Evolutionary conservation across 768 basidiomycete genomes (phyloP).

Genomic region (Harrya chromipes): DNA sequence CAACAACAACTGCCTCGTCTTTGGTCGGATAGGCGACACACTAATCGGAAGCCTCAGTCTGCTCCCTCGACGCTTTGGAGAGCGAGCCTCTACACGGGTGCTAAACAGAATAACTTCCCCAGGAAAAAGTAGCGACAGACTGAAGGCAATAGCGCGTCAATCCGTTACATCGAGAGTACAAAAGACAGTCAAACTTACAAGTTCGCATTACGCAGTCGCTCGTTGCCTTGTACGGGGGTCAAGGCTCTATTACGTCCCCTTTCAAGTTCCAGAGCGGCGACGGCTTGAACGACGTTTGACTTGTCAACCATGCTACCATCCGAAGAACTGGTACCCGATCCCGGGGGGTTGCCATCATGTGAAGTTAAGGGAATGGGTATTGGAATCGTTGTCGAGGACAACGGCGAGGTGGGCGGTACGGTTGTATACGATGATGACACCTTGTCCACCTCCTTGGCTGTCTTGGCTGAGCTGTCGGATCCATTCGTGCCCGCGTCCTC

Average conservation of each 20-base stretch:
- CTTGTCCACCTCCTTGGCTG: slow-evolving; percentile 6
- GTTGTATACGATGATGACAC: slow-evolving; percentile 1
- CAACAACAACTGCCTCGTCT: slow-evolving; percentile 53
- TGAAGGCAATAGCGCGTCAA: slow-evolving; percentile 12
- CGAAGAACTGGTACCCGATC: slow-evolving; percentile 46
- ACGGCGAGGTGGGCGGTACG: slow-evolving; percentile 2
- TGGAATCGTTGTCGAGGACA: slow-evolving; percentile 4
- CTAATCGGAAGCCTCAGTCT: slow-evolving; percentile 50
- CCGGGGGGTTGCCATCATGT: slow-evolving; percentile 15
- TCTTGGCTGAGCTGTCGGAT: neutral
- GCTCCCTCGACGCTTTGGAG: slow-evolving; percentile 55
- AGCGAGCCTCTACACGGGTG: slow-evolving; percentile 52
- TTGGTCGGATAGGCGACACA: slow-evolving; percentile 45
- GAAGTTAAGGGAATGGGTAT: slow-evolving; percentile 7
- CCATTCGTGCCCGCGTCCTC: neutral
- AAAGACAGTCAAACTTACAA: slow-evolving; percentile 36
- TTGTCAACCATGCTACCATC: slow-evolving; percentile 45
- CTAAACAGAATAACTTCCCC: slow-evolving; percentile 50
- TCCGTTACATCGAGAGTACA: neutral
- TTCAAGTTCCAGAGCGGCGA: slow-evolving; percentile 36
- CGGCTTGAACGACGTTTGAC: slow-evolving; percentile 26
- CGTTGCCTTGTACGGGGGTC: slow-evolving; percentile 55
- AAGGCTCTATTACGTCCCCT: slow-evolving; percentile 52
- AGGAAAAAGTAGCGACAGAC: slow-evolving; percentile 38
- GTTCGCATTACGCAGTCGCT: slow-evolving; percentile 34